Base-by-base conservation (phyloP, 176 grass and related monocot species). In the Calamus simplicifolius region DNA sequence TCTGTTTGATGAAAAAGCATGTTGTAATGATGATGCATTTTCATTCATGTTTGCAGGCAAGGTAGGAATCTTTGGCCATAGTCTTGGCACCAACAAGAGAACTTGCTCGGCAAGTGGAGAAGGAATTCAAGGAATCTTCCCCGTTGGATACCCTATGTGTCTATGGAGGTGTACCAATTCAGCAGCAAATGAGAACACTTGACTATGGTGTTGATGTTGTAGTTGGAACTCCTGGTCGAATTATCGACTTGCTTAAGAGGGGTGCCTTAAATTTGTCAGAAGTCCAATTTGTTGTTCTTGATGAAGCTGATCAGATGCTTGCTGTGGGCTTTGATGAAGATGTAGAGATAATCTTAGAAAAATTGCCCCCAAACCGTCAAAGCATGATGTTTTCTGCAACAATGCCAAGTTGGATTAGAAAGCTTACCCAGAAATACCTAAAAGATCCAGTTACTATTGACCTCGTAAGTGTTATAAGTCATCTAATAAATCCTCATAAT, bases 241-340 rank as follows among this genome's bases (percentile, higher is more conserved):
- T 93, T 57, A 99, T 99, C 70, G 94, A 99, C 61, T 74, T 99
- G 60, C 62, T 99, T 18, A 76, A 85, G 52, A 85, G 94, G 79
- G 76, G 88, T 1, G 10, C 88, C 16, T 82, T 99, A 14, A 72
- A 75, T 73, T 75, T 99, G 52, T 58, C 85, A 19, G 88, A 75
- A 49, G 52, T 99, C 35, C 59, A 65, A 31, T 99, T 86, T 73
- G 87, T 99, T 68, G 94, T 99, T 74, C 81, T 99, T 16, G 94
- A 99, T 65, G 94, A 99, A 70, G 94, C 94, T 48, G 94, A 99
- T 59, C 94, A 93, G 75, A 99, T 99, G 94, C 83, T 99, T 63
- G 82, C 82, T 0, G 94, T 99, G 8, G 94, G 94, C 18, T 99
- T 99, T 85, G 94, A 76, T 64, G 67, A 86, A 75, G 94, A 81